phyloP scores from a whole-genome alignment of 2,329 filamentous ascomycete species.

The Xylariales sp. region DNA sequence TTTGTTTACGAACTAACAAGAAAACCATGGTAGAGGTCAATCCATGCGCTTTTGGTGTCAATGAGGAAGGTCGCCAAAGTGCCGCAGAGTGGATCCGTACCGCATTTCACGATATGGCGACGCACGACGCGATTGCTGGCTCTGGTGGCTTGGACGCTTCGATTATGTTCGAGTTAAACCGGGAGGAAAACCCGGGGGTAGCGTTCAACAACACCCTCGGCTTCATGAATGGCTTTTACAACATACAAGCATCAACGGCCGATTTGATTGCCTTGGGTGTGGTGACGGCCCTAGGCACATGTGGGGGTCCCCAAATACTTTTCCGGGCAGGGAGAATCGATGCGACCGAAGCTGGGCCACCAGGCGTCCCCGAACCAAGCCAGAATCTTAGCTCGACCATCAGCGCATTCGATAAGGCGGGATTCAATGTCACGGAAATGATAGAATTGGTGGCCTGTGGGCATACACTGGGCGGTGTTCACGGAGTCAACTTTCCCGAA shows the following conservation, averaged over 20 bases:
- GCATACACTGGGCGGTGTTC: constrained; percentile 36
- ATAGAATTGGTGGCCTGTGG: constrained; percentile 31
- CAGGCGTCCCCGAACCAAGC: constrained; percentile 26
- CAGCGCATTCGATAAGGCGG: constrained; percentile 22
- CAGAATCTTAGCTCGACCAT: constrained; percentile 20
- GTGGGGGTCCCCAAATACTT: constrained; percentile 19
- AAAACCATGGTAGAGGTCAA: constrained; percentile 7
- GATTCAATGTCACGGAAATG: constrained; percentile 28
- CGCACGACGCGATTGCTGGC: constrained; percentile 12
- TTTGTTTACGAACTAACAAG: background rate
- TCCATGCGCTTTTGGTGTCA: constrained; percentile 10
- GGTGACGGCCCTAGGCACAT: constrained; percentile 17
- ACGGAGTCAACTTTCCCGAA: constrained; percentile 35
- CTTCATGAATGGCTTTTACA: constrained; percentile 18
- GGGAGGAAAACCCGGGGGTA: constrained; percentile 14
- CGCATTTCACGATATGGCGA: constrained; percentile 18
- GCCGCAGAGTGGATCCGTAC: constrained; percentile 18
- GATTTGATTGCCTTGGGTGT: constrained; percentile 28
- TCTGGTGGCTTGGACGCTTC: constrained; percentile 17
- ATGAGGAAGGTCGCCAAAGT: constrained; percentile 9
- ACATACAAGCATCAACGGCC: constrained; percentile 14
- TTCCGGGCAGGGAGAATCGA: constrained; percentile 26
- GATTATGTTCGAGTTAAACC: constrained; percentile 14
- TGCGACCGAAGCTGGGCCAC: constrained; percentile 21
- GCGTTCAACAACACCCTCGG: constrained; percentile 17